Evolutionary conservation across 2,329 filamentous ascomycete species (phyloP).

Genomic region (Pestalotiopsis sp.): DNA sequence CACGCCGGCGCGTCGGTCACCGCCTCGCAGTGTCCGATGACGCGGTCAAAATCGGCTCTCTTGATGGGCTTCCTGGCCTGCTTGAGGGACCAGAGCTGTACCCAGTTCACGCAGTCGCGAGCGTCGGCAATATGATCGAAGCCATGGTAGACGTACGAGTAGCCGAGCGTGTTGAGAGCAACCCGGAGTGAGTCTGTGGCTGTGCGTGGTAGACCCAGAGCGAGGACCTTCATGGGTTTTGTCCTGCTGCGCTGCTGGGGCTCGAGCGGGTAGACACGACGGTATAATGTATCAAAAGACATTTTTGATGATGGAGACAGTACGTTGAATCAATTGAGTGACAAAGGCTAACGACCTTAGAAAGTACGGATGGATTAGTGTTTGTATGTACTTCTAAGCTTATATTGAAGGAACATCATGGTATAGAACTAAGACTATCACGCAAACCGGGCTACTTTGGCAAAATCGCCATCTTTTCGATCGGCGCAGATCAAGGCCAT

Average conservation of each 20-base stretch:
- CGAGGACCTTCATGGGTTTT: not conserved
- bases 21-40: constrained; percentile 1
- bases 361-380: too few relatives aligned
- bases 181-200: not conserved
- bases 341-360: too few relatives aligned
- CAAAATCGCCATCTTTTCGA: too few relatives aligned
- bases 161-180: not conserved
- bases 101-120: not conserved
- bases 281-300: not conserved
- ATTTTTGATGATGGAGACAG: not conserved
- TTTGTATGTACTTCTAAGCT: too few relatives aligned
- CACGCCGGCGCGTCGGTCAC: not conserved
- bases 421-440: too few relatives aligned
- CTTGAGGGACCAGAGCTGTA: not conserved
- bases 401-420: too few relatives aligned
- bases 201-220: not conserved
- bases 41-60: not conserved
- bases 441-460: too few relatives aligned
- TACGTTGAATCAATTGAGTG: too few relatives aligned
- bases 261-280: not conserved
- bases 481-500: too few relatives aligned
- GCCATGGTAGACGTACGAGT: not conserved
- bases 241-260: not conserved
- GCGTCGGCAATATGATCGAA: not conserved
- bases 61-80: not conserved